These are phyloP conservation scores for Suillus cothurnatus DNA, from an alignment of 768 basidiomycete genomes.

Conservation along the genomic window DNA sequence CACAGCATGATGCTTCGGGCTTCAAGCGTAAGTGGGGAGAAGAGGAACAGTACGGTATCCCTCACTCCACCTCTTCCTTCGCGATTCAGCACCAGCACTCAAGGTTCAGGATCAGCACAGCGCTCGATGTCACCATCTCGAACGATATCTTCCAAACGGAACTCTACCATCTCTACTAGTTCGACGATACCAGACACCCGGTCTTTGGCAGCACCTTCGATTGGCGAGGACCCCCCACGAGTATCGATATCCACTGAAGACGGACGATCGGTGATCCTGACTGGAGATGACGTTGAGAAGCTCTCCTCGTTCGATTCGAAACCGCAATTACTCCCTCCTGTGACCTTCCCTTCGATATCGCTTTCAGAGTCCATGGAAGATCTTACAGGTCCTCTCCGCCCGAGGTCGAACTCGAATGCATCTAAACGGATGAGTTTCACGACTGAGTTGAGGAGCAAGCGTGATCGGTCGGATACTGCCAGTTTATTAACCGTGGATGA, in stretches of 20 bases:
- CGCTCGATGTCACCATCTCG: conserved; percentile 44
- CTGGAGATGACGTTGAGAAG: conserved; percentile 47
- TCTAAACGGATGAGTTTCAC: conserved; percentile 77
- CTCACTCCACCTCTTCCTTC: conserved; percentile 45
- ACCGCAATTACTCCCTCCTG: conserved; percentile 73
- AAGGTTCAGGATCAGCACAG: conserved; percentile 29
- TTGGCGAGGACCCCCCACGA: conserved; percentile 59
- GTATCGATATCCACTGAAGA: conserved; percentile 79
- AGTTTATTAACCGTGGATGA: conserved; percentile 96
- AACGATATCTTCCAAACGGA: conserved; percentile 50
- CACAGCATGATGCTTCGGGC: conserved; percentile 79
- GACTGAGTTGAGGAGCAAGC: conserved; percentile 78
- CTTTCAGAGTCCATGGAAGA: conserved; percentile 78
- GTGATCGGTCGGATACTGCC: conserved; percentile 86
- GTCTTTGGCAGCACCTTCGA: conserved; percentile 19
- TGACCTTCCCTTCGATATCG: conserved; percentile 76
- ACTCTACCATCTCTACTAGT: conserved; percentile 34
- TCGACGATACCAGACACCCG: conserved; percentile 42
- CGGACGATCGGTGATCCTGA: conserved; percentile 64
- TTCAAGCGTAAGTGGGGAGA: conserved; percentile 47
- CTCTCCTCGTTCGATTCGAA: conserved; percentile 31
- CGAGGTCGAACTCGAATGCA: conserved; percentile 47
- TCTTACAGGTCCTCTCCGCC: conserved; percentile 40
- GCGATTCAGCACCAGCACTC: conserved; percentile 37
- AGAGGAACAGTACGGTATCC: conserved; percentile 48